Evolutionary conservation across 108 stramenopile genomes (phyloP).

Genomic region (Bacterosira constricta): DNA sequence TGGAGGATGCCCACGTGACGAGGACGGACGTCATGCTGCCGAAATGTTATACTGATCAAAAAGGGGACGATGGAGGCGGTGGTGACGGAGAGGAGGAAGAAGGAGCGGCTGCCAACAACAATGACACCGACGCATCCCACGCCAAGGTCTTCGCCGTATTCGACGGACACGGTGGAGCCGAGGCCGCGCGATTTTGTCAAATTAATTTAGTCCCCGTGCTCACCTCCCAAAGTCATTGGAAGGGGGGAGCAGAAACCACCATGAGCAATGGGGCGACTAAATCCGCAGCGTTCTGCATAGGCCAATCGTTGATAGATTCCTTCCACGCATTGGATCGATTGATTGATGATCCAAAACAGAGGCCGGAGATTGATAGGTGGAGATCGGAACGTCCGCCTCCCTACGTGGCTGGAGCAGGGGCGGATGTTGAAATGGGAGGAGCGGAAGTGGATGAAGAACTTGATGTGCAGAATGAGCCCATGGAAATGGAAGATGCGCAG

Average conservation of each 20-base stretch:
- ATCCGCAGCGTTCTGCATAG: slow-evolving; percentile 45
- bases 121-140: slow-evolving; percentile 5
- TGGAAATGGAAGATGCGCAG: slow-evolving; percentile 6
- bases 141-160: slow-evolving; percentile 90
- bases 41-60: neutral
- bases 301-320: slow-evolving; percentile 59
- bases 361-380: slow-evolving; percentile 43
- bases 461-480: neutral
- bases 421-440: neutral
- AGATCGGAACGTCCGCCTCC: slow-evolving; percentile 37
- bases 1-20: slow-evolving; percentile 98
- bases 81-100: neutral
- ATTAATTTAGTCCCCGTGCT: slow-evolving; percentile 82
- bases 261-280: neutral
- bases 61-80: slow-evolving; percentile 9
- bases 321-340: slow-evolving; percentile 87
- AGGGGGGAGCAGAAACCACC: neutral
- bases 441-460: slow-evolving; percentile 2
- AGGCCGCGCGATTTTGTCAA: slow-evolving; percentile 90
- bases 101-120: neutral
- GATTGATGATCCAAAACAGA: slow-evolving; percentile 62
- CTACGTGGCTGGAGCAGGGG: slow-evolving; percentile 12
- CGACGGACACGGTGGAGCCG: slow-evolving; percentile 94
- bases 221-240: slow-evolving; percentile 57
- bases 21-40: slow-evolving; percentile 56